Conservation (phyloP, 225 moss, liverwort and hornwort genomes). For the Straminergon stramineum region DNA sequence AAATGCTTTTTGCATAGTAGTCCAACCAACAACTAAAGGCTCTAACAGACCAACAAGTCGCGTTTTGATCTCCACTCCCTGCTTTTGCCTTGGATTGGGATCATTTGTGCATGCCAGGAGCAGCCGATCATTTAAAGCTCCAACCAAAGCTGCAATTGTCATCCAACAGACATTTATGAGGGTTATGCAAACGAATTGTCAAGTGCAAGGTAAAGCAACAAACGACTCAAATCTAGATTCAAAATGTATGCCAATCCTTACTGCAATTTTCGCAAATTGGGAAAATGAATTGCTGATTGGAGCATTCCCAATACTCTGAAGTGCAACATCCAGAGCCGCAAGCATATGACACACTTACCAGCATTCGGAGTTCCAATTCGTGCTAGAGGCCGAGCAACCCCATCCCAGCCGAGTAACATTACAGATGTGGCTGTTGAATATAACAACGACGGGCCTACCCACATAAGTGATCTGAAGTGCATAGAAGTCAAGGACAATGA, state of each 20-base stretch:
- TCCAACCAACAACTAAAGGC: constrained; percentile 98
- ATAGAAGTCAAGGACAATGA: constrained; percentile 44
- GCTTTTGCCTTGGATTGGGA: constrained; percentile 91
- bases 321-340: background rate
- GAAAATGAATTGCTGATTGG: background rate
- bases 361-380: constrained; percentile 94
- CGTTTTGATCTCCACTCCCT: constrained; percentile 91
- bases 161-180: background rate
- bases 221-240: background rate
- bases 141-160: constrained; percentile 65
- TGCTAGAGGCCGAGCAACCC: constrained; percentile 68
- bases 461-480: constrained; percentile 94
- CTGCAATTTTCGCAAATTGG: background rate
- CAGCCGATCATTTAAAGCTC: constrained; percentile 94
- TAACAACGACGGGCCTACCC: constrained; percentile 92
- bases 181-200: background rate
- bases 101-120: constrained; percentile 97
- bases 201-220: background rate
- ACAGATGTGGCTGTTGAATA: constrained; percentile 97
- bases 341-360: constrained; percentile 30
- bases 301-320: background rate
- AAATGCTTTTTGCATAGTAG: constrained; percentile 82
- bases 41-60: constrained; percentile 91
- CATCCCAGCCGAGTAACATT: constrained; percentile 94
- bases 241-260: background rate